Conservation (phyloP, 306 rosid species). For the Castanea sativa region DNA sequence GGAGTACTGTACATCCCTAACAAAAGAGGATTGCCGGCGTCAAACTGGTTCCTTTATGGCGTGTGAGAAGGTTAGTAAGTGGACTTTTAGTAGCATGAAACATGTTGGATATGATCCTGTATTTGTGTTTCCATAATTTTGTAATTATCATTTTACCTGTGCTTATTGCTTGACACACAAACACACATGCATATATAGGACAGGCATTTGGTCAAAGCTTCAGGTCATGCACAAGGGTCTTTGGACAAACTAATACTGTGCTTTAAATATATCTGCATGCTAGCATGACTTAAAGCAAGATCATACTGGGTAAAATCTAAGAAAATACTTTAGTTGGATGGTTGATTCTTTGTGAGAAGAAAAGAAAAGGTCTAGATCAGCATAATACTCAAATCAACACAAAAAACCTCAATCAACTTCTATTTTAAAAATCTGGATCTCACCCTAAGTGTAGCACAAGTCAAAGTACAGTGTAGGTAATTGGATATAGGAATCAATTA, state of each 20-base stretch:
- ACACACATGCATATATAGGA: not conserved
- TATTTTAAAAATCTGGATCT: not conserved
- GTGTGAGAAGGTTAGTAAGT: slow-evolving; percentile 81
- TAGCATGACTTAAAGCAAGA: too few species aligned
- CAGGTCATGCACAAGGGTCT: not conserved
- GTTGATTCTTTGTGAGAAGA: not conserved
- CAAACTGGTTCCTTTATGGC: slow-evolving; percentile 79
- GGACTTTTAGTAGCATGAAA: not conserved
- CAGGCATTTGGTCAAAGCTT: not conserved
- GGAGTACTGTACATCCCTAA: slow-evolving; percentile 83
- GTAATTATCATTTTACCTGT: not conserved
- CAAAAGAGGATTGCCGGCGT: slow-evolving; percentile 94
- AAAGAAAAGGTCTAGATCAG: not conserved
- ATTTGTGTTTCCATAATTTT: not conserved
- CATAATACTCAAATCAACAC: not conserved
- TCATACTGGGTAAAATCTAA: too few species aligned
- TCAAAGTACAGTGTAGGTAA: not conserved
- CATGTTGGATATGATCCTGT: not conserved
- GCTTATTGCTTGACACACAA: not conserved
- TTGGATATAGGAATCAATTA: not conserved
- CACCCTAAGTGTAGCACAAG: not conserved
- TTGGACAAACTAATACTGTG: too few species aligned
- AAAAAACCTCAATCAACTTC: not conserved
- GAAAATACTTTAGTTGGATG: not conserved
- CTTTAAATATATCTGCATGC: too few species aligned